Percentiles rank a stretch among this genome's conserved stretches.
phyloP scores from a whole-genome alignment of 2,329 filamentous ascomycete species.

The Ilyonectria robusta region DNA sequence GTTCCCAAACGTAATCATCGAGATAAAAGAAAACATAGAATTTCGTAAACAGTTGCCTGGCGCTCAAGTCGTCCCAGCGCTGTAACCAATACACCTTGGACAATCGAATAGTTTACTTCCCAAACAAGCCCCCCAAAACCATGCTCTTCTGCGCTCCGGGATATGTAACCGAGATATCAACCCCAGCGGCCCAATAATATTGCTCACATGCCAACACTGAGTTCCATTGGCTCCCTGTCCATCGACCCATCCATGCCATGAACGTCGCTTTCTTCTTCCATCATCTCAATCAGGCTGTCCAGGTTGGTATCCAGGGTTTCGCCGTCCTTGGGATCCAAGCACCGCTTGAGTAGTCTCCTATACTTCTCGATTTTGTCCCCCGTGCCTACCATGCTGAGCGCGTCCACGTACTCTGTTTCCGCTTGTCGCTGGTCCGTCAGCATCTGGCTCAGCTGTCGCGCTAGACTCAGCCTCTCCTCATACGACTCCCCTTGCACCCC shows the following conservation, averaged over 20 bases:
- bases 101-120: constrained; percentile 18
- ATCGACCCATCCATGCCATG: constrained; percentile 53
- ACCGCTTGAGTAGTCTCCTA: constrained; percentile 76
- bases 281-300: constrained; percentile 73
- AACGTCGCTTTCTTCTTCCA: constrained; percentile 72
- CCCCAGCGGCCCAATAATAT: constrained; percentile 24
- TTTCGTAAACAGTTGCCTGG: constrained; percentile 32
- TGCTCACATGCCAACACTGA: constrained; percentile 43
- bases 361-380: constrained; percentile 83
- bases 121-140: constrained; percentile 8
- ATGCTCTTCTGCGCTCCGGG: constrained; percentile 27
- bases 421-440: constrained; percentile 73
- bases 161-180: constrained; percentile 39
- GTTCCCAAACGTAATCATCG: background rate
- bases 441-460: constrained; percentile 69
- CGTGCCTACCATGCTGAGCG: constrained; percentile 77
- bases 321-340: constrained; percentile 75
- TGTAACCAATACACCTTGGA: constrained; percentile 18
- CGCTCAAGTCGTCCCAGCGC: constrained; percentile 25
- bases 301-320: constrained; percentile 78
- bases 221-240: constrained; percentile 51
- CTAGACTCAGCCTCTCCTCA: constrained; percentile 70
- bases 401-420: constrained; percentile 78
- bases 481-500: constrained; percentile 59
- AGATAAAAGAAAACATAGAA: constrained; percentile 15